Percentiles rank a stretch among this genome's conserved stretches.
These are phyloP conservation scores for Fusarium metavorans DNA, from an alignment of 2,329 filamentous ascomycete species.

Conservation along the genomic window DNA sequence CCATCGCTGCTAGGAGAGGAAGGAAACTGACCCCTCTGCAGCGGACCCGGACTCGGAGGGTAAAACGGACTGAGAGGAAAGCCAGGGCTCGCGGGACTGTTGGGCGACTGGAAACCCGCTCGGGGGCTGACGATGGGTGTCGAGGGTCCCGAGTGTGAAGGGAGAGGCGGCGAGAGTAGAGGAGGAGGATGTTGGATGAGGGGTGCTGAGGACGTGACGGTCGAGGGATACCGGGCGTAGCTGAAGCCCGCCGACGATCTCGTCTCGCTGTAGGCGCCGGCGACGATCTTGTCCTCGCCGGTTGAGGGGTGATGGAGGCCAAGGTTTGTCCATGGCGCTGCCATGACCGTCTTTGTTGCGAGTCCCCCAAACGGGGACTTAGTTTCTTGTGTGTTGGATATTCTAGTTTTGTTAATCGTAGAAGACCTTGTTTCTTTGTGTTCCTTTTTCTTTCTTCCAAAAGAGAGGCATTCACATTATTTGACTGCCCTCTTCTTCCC, in stretches of 20 bases:
- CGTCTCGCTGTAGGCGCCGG: conserved; percentile 30
- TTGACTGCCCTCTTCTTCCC: background rate
- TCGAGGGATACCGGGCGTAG: conserved; percentile 35
- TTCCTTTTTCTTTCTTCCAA: background rate
- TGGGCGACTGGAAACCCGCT: conserved; percentile 21
- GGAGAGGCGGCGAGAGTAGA: conserved; percentile 41
- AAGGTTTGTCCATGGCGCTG: conserved; percentile 33
- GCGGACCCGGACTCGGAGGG: conserved; percentile 18
- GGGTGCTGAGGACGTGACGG: conserved; percentile 36
- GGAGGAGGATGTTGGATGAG: conserved; percentile 23
- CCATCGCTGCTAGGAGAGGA: conserved; percentile 32
- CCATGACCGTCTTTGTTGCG: conserved; percentile 19
- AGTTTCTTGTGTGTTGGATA: background rate
- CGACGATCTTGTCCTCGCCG: conserved; percentile 27
- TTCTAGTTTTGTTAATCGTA: background rate
- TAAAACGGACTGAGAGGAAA: conserved; percentile 40
- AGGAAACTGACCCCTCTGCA: conserved; percentile 34
- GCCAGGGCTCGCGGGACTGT: conserved; percentile 29
- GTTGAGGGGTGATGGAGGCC: conserved; percentile 22
- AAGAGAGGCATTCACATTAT: background rate
- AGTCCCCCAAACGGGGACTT: background rate
- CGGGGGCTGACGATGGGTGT: conserved; percentile 32
- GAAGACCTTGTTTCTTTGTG: background rate
- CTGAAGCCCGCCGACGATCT: conserved; percentile 35
- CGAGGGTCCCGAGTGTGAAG: conserved; percentile 28